Conservation (phyloP, 257 asterid genomes). For the Fraxinus quadrangulata region DNA sequence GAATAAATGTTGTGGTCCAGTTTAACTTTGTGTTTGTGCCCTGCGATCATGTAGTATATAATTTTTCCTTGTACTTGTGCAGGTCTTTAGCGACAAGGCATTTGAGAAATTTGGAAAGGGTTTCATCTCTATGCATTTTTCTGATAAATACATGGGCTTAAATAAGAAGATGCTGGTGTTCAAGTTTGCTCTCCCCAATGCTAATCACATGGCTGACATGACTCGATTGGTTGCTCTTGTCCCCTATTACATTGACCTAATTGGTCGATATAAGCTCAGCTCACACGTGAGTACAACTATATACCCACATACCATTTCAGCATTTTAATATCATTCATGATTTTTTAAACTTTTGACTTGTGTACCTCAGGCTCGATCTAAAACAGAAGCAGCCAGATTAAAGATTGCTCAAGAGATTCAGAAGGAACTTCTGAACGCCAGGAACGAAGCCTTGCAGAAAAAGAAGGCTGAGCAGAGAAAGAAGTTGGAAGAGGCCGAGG, state of each 20-base stretch:
- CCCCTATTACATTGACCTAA: slow-evolving; percentile 85
- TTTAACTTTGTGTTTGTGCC: neutral
- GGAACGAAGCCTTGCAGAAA: slow-evolving; percentile 83
- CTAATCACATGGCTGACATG: slow-evolving; percentile 79
- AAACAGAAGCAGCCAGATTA: slow-evolving; percentile 76
- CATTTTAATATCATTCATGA: neutral
- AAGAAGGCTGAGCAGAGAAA: slow-evolving; percentile 84
- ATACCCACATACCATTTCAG: neutral
- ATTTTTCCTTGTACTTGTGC: slow-evolving; percentile 28
- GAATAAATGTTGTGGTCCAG: neutral
- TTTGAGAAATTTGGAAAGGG: slow-evolving; percentile 80
- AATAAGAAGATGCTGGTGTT: slow-evolving; percentile 84
- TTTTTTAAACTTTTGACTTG: slow-evolving; percentile 25
- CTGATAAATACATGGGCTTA: slow-evolving; percentile 74
- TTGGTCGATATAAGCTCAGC: slow-evolving; percentile 89
- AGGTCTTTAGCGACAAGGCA: slow-evolving; percentile 92
- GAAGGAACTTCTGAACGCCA: slow-evolving; percentile 79
- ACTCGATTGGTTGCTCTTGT: slow-evolving; percentile 88
- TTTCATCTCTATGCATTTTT: slow-evolving; percentile 89
- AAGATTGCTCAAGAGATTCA: slow-evolving; percentile 83
- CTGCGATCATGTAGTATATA: slow-evolving; percentile 16
- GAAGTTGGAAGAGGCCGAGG: slow-evolving; percentile 88
- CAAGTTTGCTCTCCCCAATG: slow-evolving; percentile 87
- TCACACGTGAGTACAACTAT: slow-evolving; percentile 63
- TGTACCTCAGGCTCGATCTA: slow-evolving; percentile 68